Evolutionary conservation across 805 yeast species (phyloP).

Genomic region (Ogataea nakhonphanomensis): DNA sequence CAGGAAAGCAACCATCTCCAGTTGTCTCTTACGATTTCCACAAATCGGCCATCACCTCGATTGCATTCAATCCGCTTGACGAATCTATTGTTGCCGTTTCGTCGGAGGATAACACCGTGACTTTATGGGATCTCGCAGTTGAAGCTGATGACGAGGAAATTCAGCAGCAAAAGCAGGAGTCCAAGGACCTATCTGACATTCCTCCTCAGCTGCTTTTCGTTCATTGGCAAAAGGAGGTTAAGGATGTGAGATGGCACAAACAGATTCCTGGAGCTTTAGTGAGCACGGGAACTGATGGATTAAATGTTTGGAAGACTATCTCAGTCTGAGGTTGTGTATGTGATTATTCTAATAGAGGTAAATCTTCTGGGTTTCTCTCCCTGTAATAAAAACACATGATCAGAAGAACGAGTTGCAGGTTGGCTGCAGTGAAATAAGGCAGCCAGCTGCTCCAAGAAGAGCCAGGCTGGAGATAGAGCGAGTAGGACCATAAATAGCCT

Average conservation of each 20-base stretch:
- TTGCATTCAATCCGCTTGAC: conserved; percentile 91
- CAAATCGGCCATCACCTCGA: conserved; percentile 87
- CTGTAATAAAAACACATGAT: conserved; percentile 55
- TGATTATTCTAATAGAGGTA: conserved; percentile 5
- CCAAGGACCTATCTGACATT: conserved; percentile 77
- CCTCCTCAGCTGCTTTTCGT: conserved; percentile 96
- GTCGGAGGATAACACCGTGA: conserved; percentile 94
- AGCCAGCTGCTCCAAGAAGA: conserved; percentile 87
- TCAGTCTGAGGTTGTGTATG: conserved; percentile 53
- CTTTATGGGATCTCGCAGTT: conserved; percentile 96
- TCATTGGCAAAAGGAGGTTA: conserved; percentile 97
- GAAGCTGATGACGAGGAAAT: conserved; percentile 99
- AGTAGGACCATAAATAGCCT: conserved; percentile 75
- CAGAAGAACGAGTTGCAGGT: conserved; percentile 59
- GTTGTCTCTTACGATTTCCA: conserved; percentile 96
- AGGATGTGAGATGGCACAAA: conserved; percentile 96
- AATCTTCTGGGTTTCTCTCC: conserved; percentile 2
- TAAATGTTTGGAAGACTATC: conserved; percentile 94
- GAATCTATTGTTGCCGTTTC: conserved; percentile 95
- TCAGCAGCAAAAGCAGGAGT: conserved; percentile 74
- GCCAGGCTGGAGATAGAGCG: conserved; percentile 66
- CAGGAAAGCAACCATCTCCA: conserved; percentile 60
- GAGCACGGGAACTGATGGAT: conserved; percentile 93
- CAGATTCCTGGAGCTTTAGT: conserved; percentile 96
- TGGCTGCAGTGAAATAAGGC: conserved; percentile 71